Conservation (phyloP, 164 flowering plant species). For the Buxus sempervirens region DNA sequence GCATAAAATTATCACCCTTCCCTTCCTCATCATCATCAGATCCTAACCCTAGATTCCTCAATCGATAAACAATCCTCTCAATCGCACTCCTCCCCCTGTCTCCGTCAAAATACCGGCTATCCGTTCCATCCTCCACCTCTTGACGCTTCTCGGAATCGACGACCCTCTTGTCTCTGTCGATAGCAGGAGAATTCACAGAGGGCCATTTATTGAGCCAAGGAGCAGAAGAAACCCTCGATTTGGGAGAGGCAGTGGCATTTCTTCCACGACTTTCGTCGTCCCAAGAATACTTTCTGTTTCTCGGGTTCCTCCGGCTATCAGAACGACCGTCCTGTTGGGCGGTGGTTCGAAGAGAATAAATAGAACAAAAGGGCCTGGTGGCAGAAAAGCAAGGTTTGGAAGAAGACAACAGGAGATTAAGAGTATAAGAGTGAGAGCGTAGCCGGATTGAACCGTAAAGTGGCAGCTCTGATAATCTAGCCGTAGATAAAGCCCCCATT, state of each 20-base stretch:
- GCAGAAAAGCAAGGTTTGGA: not conserved
- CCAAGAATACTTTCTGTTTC: not conserved
- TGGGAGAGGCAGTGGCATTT: not conserved
- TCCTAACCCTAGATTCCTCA: slow-evolving; percentile 67
- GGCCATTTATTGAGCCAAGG: slow-evolving; percentile 60
- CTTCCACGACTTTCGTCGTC: not conserved
- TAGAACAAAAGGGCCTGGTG: not conserved
- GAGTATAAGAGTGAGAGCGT: not conserved
- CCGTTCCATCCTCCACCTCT: slow-evolving; percentile 8
- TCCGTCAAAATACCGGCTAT: slow-evolving; percentile 22
- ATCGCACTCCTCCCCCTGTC: slow-evolving; percentile 49
- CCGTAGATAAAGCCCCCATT: slow-evolving; percentile 9
- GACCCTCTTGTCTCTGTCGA: not conserved
- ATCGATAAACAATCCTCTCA: slow-evolving; percentile 71
- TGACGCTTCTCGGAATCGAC: not conserved
- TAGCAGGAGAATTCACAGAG: slow-evolving; percentile 1
- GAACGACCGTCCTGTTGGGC: slow-evolving; percentile 22
- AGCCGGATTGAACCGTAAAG: slow-evolving; percentile 8
- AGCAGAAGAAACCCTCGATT: slow-evolving; percentile 21
- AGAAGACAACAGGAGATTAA: not conserved
- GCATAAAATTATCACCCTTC: slow-evolving; percentile 21
- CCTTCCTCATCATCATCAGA: slow-evolving; percentile 60
- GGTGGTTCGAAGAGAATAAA: not conserved
- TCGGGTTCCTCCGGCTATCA: slow-evolving; percentile 15
- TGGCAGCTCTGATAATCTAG: slow-evolving; percentile 14